Conservation (phyloP, 805 yeast genomes). For the Ogataea wickerhamii region DNA sequence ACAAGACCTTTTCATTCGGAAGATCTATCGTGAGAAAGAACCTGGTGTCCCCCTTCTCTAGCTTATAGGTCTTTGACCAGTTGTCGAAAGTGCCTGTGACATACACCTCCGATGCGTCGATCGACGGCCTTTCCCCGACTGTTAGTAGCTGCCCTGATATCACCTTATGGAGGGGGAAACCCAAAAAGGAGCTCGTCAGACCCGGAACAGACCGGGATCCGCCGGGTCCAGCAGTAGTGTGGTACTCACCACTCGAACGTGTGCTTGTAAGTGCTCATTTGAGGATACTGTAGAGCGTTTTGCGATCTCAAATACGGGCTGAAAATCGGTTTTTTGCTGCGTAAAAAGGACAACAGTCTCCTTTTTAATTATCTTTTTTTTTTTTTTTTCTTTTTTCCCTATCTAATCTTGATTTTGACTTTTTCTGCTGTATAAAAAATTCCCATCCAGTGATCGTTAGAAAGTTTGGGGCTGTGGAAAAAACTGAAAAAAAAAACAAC, state of each 20-base stretch:
- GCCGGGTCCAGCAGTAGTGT: too few relatives aligned
- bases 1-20: conserved; percentile 38
- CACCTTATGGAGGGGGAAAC: too few relatives aligned
- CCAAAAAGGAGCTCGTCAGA: too few relatives aligned
- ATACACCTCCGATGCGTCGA: conserved; percentile 38
- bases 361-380: neutral
- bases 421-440: neutral
- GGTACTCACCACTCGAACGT: conserved; percentile 26
- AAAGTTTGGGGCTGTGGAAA: too few relatives aligned
- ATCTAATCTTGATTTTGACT: conserved; percentile 2
- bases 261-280: conserved; percentile 18
- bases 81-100: conserved; percentile 60
- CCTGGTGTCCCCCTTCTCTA: conserved; percentile 37
- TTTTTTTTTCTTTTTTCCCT: neutral
- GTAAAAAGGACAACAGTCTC: conserved; percentile 1
- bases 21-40: conserved; percentile 43
- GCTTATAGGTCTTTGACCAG: conserved; percentile 47
- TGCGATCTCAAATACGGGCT: neutral
- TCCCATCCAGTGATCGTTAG: too few relatives aligned
- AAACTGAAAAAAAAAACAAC: too few relatives aligned
- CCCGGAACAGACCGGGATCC: too few relatives aligned
- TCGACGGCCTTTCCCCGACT: conserved; percentile 28
- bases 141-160: conserved; percentile 1
- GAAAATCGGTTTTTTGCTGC: neutral
- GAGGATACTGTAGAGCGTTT: neutral